phyloP scores from a whole-genome alignment of 176 grass and related monocot species.

The Paspalum notatum region DNA sequence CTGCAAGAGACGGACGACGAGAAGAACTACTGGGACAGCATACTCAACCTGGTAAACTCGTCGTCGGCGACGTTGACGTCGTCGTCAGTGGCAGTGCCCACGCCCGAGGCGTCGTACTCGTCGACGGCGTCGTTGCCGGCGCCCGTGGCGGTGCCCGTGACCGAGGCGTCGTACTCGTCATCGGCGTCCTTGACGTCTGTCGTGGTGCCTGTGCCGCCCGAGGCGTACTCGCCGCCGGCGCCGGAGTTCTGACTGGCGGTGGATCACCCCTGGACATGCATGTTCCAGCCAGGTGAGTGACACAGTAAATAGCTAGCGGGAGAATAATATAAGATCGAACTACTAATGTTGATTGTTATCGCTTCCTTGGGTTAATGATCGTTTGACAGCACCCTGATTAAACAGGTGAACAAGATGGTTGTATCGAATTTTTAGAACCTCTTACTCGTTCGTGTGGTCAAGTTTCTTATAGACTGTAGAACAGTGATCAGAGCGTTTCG shows the following conservation, averaged over 20 bases:
- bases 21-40: slow-evolving; percentile 65
- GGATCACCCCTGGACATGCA: slow-evolving; percentile 7
- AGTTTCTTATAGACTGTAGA: slow-evolving; percentile 21
- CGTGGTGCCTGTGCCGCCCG: neutral
- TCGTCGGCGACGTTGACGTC: neutral
- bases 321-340: slow-evolving; percentile 40
- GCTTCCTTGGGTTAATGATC: slow-evolving; percentile 20
- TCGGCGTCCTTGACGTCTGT: neutral
- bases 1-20: slow-evolving; percentile 53
- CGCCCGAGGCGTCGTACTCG: neutral
- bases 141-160: neutral
- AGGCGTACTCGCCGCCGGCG: slow-evolving; percentile 42
- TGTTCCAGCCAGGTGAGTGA: neutral
- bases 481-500: slow-evolving; percentile 3
- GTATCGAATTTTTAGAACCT: slow-evolving; percentile 16
- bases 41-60: slow-evolving; percentile 63
- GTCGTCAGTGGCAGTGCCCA: neutral
- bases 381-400: slow-evolving; percentile 44
- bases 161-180: slow-evolving; percentile 2
- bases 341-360: slow-evolving; percentile 45
- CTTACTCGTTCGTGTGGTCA: slow-evolving; percentile 33
- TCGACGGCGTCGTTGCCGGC: slow-evolving; percentile 25
- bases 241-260: slow-evolving; percentile 38
- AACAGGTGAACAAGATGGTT: slow-evolving; percentile 21
- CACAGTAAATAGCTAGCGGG: slow-evolving; percentile 52